These are phyloP conservation scores for Xylaria digitata DNA, from an alignment of 2,329 filamentous ascomycete genomes.

Conservation along the genomic window DNA sequence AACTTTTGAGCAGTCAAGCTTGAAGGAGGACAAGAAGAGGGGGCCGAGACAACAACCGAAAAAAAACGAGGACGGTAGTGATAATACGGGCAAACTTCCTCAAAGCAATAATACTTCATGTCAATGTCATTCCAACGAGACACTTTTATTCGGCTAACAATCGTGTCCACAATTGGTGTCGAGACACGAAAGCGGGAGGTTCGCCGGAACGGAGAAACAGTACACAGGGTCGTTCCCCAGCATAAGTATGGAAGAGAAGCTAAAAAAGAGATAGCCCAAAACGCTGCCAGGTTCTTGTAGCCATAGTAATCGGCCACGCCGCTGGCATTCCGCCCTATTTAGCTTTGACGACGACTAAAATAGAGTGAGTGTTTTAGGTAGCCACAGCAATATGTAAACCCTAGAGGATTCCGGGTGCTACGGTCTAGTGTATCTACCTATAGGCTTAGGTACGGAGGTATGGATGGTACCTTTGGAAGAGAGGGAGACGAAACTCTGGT, in stretches of 20 bases:
- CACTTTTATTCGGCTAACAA: conserved; percentile 6
- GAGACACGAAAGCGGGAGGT: conserved; percentile 26
- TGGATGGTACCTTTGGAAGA: conserved; percentile 3
- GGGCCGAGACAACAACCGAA: neutral
- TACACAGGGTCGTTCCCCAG: conserved; percentile 13
- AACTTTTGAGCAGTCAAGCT: conserved; percentile 34
- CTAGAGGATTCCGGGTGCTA: conserved; percentile 40
- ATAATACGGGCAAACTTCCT: neutral
- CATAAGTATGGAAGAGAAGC: conserved; percentile 26
- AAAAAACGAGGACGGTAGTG: neutral
- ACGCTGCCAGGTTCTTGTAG: conserved; percentile 18
- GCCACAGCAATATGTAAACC: neutral
- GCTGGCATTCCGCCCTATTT: conserved; percentile 37
- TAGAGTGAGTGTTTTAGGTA: conserved; percentile 7
- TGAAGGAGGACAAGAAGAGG: conserved; percentile 9
- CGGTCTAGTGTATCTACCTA: neutral
- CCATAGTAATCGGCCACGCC: conserved; percentile 34
- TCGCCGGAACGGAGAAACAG: conserved; percentile 18
- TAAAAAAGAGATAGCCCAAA: conserved; percentile 17
- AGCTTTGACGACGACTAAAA: conserved; percentile 30
- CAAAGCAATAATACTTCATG: neutral
- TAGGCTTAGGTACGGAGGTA: too few relatives aligned
- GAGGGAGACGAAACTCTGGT: conserved; percentile 14
- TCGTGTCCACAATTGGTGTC: neutral
- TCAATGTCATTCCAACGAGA: conserved; percentile 21